Evolutionary conservation across 805 yeast genomes (phyloP).

Genomic region (Metschnikowia vanudenii): DNA sequence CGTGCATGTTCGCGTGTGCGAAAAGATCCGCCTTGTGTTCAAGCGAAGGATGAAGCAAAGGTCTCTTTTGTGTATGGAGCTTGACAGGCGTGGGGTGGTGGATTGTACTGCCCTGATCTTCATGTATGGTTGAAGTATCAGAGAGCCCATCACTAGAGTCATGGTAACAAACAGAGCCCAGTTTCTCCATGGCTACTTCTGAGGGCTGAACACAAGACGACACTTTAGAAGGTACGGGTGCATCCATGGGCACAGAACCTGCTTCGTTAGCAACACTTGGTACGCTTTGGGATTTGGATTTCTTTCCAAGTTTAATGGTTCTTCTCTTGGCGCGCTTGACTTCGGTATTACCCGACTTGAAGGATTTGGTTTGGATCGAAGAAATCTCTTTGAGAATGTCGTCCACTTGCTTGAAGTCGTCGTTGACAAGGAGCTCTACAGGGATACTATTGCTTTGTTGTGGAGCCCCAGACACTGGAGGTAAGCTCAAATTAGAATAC

Average conservation of each 20-base stretch:
- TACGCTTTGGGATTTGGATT: slow-evolving; percentile 1
- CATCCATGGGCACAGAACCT: background rate
- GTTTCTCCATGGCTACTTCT: background rate
- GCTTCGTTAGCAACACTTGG: background rate
- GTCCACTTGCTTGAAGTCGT: slow-evolving; percentile 32
- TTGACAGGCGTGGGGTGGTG: slow-evolving; percentile 20
- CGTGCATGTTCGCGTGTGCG: slow-evolving; percentile 1
- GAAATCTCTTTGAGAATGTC: slow-evolving; percentile 42
- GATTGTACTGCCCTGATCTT: slow-evolving; percentile 2
- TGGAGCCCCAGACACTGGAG: slow-evolving; percentile 22
- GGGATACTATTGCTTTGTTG: slow-evolving; percentile 38
- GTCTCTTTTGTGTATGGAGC: slow-evolving; percentile 5
- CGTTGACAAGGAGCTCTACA: slow-evolving; percentile 32
- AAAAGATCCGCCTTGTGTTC: slow-evolving; percentile 7
- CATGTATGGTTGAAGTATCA: slow-evolving; percentile 11
- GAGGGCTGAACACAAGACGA: background rate
- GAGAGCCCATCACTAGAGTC: slow-evolving; percentile 10
- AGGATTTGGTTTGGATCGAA: slow-evolving; percentile 45
- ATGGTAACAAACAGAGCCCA: background rate
- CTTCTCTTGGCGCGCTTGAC: slow-evolving; percentile 43
- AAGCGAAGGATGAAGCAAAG: slow-evolving; percentile 10
- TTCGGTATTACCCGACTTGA: slow-evolving; percentile 25
- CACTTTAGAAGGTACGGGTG: background rate
- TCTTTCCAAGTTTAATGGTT: slow-evolving; percentile 32
- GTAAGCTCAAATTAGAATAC: slow-evolving; percentile 34